phyloP scores from a whole-genome alignment of 1,139 yeast species.

The Magnusiomyces suaveolens region DNA sequence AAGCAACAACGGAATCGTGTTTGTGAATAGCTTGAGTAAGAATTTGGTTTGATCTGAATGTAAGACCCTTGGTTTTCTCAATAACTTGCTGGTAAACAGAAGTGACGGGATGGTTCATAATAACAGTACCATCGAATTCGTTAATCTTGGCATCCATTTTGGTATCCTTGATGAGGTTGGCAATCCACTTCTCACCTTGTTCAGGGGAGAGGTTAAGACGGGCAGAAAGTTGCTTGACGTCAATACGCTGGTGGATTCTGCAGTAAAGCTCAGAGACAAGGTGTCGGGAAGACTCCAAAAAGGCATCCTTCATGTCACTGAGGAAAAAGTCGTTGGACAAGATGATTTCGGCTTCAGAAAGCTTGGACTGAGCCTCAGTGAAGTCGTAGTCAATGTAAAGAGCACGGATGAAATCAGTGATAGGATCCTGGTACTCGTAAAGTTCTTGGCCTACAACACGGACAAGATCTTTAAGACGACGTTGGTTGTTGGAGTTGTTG shows the following conservation, averaged over 20 bases:
- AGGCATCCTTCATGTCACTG: slow-evolving; percentile 35
- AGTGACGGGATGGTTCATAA: slow-evolving; percentile 39
- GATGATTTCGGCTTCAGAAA: slow-evolving; percentile 39
- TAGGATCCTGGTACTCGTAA: slow-evolving; percentile 54
- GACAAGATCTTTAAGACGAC: slow-evolving; percentile 47
- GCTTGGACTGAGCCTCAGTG: slow-evolving; percentile 40
- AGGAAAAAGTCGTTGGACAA: slow-evolving; percentile 49
- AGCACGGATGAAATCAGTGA: slow-evolving; percentile 45
- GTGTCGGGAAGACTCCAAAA: slow-evolving; percentile 41
- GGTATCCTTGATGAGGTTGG: slow-evolving; percentile 40
- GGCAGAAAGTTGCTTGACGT: slow-evolving; percentile 36
- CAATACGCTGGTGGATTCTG: slow-evolving; percentile 44
- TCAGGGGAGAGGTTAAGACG: slow-evolving; percentile 38
- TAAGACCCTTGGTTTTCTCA: slow-evolving; percentile 51
- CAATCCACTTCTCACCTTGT: slow-evolving; percentile 44
- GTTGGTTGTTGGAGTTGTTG: slow-evolving; percentile 35
- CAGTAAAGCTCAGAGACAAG: slow-evolving; percentile 45
- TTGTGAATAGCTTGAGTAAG: slow-evolving; percentile 32
- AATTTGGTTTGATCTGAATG: slow-evolving; percentile 48
- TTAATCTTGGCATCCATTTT: slow-evolving; percentile 45
- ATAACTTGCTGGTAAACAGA: slow-evolving; percentile 48
- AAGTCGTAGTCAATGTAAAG: slow-evolving; percentile 49
- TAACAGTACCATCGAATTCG: slow-evolving; percentile 40
- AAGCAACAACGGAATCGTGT: slow-evolving; percentile 16
- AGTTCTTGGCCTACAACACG: slow-evolving; percentile 48